Evolutionary conservation across 768 basidiomycete genomes (phyloP), one percentile per base, ranked within the genome.

Genomic region (Gloeophyllum trabeum): DNA sequence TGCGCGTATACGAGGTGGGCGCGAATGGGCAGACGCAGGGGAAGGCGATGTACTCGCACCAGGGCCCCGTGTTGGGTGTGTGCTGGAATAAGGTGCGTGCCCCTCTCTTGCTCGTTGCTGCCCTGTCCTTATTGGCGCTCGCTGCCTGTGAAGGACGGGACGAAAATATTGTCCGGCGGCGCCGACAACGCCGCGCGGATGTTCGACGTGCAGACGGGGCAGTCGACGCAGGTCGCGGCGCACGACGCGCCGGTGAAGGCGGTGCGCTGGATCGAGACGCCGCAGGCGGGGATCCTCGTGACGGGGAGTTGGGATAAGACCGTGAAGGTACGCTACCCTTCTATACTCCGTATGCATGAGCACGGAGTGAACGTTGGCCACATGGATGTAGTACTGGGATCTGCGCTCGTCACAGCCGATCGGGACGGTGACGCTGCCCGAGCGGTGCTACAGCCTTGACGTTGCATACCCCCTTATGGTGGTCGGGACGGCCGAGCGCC

Each of bases 251-350:
- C 60, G 6, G 60, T 67, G 50, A 61, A 56, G 43, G 60, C 48
- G 44, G 53, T 62, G 7, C 45, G 54, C 6, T 64, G 55, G 43
- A 10, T 37, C 20, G 36, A 37, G 7, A 10, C 36, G 36, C 36
- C 36, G 20, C 53, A 43, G 46, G 58, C 51, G 26, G 58, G 59
- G 13, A 48, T 65, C 28, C 47, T 65, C 44, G 62, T 63, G n/a
- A 70, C 71, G 0, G 71, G 65, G 1, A 64, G 65, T 21, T 73
- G 71, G 71, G 71, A 73, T 50, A 67, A 66, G 51, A 66, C 63
- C 32, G 49, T 71, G 24, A 65, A 66, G 57, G 68, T 68, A 46
- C 38, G 52, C 43, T 6, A n/a, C 20, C n/a, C 20, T 28, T 10
- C 28, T 25, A n/a, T 18, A 4, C 40, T 24, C 13, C 14, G 18